Evolutionary conservation across 78 protist genomes (phyloP).

Genomic region (Dictyostelium intermedium): DNA sequence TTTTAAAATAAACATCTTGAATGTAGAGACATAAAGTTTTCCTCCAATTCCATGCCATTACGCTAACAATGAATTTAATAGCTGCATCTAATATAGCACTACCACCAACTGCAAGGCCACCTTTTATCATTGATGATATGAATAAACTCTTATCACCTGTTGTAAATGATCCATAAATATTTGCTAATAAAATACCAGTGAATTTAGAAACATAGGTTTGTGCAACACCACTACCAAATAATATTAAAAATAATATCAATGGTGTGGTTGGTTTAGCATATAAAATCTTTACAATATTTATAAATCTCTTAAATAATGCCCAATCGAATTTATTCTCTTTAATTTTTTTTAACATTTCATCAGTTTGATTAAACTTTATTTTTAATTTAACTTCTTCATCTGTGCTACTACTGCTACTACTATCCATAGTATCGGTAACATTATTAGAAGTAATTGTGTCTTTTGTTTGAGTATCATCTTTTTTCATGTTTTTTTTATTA

Average conservation of each 20-base stretch:
- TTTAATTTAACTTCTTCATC: conserved; percentile 8
- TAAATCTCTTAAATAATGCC: conserved; percentile 19
- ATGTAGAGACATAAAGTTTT: conserved; percentile 27
- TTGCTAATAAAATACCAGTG: conserved; percentile 36
- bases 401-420: background rate
- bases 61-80: conserved; percentile 6
- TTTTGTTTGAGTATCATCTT: background rate
- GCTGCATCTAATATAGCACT: conserved; percentile 8
- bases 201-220: conserved; percentile 34
- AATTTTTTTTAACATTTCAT: background rate
- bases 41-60: conserved; percentile 57
- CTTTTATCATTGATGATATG: background rate
- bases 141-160: conserved; percentile 22
- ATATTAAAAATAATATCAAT: background rate
- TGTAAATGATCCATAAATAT: conserved; percentile 15
- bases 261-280: background rate
- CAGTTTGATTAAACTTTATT: background rate
- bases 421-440: background rate
- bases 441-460: background rate
- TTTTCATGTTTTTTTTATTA: too few species aligned
- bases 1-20: conserved; percentile 29
- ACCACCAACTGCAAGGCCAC: background rate
- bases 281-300: background rate
- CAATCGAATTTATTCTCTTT: conserved; percentile 45
- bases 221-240: conserved; percentile 33